Evolutionary conservation across 106 monocot genomes (phyloP), one percentile per base, ranked within the genome.

Genomic region (Phalaenopsis aphrodite): DNA sequence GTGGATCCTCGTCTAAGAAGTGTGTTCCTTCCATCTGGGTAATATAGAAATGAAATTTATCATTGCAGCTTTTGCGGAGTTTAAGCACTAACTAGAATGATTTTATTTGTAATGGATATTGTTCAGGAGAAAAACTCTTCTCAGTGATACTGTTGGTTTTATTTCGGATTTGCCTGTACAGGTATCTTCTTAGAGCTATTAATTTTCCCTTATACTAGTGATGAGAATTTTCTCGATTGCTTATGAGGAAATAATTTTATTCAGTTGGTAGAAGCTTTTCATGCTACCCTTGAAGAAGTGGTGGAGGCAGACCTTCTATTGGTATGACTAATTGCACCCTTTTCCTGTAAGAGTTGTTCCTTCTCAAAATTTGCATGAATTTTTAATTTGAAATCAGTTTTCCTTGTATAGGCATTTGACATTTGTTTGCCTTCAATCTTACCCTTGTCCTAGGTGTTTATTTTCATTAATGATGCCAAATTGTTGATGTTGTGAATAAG

Each of bases 231-330:
- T 76, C 9, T 52, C n/a, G 21, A 49, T 76, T 76, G 9, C 49
- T 76, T 49, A 78, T 83, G 19, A 42, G 17, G 43, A 17, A 17
- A 30, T 43, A 55, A 30, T 61, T 81, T 78, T 80, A 36, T 81
- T 42, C 85, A 99, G 98, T 82, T 99, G 78, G 91, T 99, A n/a
- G 98, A 99, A 87, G 98, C 98, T 55, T 99, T 99, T 88, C 98
- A 95, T 89, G 98, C 98, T 73, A 99, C 98, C 41, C 81, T 99
- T 68, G 98, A 99, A 91, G 98, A 99, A 88, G 94, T 99, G 17
- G 94, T 95, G 19, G 94, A 99, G 83, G 98, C 98, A 80, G 98
- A 99, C 75, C 83, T 99, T 69, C 81, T 99, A 83, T 89, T 99
- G 94, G 98, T 99, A 93, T 58, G 82, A 52, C 8, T 43, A 5